Evolutionary conservation across 768 basidiomycete species (phyloP), one percentile per base, ranked within the genome.

Genomic region (Wakefieldia striispora): DNA sequence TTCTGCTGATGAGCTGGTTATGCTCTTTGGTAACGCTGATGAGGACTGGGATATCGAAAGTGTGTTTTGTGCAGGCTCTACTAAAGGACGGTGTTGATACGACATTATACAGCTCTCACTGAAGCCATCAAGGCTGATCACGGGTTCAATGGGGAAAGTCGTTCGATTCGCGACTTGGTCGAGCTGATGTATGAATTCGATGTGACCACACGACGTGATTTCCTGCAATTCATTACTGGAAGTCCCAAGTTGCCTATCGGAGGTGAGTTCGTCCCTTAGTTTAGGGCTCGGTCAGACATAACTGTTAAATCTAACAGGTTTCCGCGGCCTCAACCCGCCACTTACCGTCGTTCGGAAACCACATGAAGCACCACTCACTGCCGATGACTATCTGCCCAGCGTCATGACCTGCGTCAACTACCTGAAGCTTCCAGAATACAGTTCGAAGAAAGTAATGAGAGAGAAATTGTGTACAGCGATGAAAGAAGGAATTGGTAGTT

Each of bases 381-480:
- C 95, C 7, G 93, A 98, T 65, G 91, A 97, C 63, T 95, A 97
- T 65, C 76, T 98, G 24, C 95, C 95, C 0, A 95, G 91, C 61
- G 95, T 97, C 26, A 98, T 98, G 97, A 98, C 97, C 4, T 99
- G 97, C 68, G 95, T 93, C 52, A 93, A 94, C 70, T 95, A 93
- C 65, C 73, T 99, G 63, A 99, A 99, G 69, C 75, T 97, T 56
- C 95, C 95, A 0, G 94, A 97, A 62, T 98, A 98, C 67, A 91
- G 89, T 48, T 84, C 86, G 23, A 93, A 89, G 69, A 79, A 75
- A 31, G 83, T 91, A 34, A 87, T 98, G 83, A 77, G 74, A 60
- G 83, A 90, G 67, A 95, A 93, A 66, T 69, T 99, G 57, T 75
- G 75, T 44, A 75, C 81, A 27, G 95, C 97, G 33, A 91, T 97